These are phyloP conservation scores for Taphrina populina DNA, from an alignment of 1,139 yeast genomes.

Conservation along the genomic window DNA sequence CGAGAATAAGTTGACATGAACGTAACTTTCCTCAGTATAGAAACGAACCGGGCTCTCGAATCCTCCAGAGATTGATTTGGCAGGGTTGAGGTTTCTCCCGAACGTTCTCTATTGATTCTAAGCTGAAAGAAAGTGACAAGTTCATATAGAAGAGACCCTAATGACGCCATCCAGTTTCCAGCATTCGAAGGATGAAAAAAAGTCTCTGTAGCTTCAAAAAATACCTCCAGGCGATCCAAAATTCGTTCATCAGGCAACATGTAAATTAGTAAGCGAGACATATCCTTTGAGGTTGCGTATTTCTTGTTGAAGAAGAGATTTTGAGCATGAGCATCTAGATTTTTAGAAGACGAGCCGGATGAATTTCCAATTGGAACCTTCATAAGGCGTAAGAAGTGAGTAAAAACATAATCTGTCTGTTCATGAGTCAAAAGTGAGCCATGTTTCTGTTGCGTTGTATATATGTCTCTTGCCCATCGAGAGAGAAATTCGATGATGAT, in stretches of 20 bases:
- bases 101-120: constrained; percentile 46
- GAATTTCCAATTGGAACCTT: constrained; percentile 47
- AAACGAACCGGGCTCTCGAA: constrained; percentile 55
- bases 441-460: constrained; percentile 47
- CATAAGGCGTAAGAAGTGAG: constrained; percentile 47
- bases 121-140: constrained; percentile 44
- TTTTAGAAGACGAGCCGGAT: constrained; percentile 18
- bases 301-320: constrained; percentile 42
- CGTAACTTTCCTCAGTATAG: constrained; percentile 58
- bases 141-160: constrained; percentile 60
- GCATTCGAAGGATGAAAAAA: constrained; percentile 87
- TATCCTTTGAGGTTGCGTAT: constrained; percentile 38
- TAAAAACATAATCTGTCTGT: constrained; percentile 62
- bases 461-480: constrained; percentile 54
- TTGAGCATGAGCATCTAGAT: constrained; percentile 24
- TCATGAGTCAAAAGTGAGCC: constrained; percentile 64
- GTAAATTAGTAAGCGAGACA: constrained; percentile 34
- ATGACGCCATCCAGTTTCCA: constrained; percentile 78
- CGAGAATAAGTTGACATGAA: constrained; percentile 80
- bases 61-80: constrained; percentile 52
- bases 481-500: constrained; percentile 69
- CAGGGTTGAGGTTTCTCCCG: constrained; percentile 37
- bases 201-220: constrained; percentile 72
- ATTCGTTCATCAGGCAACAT: constrained; percentile 54
- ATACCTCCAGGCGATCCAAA: constrained; percentile 55